Evolutionary conservation across 2,329 filamentous ascomycete species (phyloP).

Genomic region (Whalleya microplaca): DNA sequence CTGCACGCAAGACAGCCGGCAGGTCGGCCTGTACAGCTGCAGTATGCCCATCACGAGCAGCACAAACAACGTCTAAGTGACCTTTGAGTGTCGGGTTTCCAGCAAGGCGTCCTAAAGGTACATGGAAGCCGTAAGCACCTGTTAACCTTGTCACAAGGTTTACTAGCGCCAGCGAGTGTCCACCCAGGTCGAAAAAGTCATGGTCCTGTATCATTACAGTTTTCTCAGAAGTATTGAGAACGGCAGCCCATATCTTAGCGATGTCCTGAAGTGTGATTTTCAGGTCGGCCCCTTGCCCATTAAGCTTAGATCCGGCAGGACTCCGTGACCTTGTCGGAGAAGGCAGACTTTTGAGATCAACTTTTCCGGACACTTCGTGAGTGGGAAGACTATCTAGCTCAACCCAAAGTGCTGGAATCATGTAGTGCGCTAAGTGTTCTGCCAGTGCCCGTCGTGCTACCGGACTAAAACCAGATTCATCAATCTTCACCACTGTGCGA

Average conservation of each 20-base stretch:
- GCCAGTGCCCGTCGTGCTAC: conserved; percentile 67
- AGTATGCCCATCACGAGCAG: conserved; percentile 72
- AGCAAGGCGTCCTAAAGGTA: conserved; percentile 72
- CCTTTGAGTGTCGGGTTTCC: conserved; percentile 73
- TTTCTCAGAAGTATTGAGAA: conserved; percentile 65
- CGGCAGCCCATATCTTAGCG: conserved; percentile 72
- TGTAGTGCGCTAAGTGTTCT: conserved; percentile 75
- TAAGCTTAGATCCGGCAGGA: conserved; percentile 42
- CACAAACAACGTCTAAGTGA: conserved; percentile 72
- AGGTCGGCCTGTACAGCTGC: conserved; percentile 77
- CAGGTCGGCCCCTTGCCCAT: conserved; percentile 55
- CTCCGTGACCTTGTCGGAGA: conserved; percentile 60
- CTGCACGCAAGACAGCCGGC: conserved; percentile 68
- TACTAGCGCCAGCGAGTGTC: conserved; percentile 77
- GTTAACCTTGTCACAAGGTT: conserved; percentile 74
- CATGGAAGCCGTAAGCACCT: conserved; percentile 71
- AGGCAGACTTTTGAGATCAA: conserved; percentile 73
- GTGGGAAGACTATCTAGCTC: conserved; percentile 72
- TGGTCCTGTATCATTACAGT: conserved; percentile 67
- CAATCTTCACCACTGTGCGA: conserved; percentile 66
- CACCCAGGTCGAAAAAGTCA: conserved; percentile 81
- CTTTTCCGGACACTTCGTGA: conserved; percentile 78
- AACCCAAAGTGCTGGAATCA: conserved; percentile 81
- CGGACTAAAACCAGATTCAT: conserved; percentile 73
- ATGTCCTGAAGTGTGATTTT: conserved; percentile 70